Percentiles rank a stretch among this genome's conserved stretches.
phyloP scores from a whole-genome alignment of 768 basidiomycete species.

The Mycena maculata region DNA sequence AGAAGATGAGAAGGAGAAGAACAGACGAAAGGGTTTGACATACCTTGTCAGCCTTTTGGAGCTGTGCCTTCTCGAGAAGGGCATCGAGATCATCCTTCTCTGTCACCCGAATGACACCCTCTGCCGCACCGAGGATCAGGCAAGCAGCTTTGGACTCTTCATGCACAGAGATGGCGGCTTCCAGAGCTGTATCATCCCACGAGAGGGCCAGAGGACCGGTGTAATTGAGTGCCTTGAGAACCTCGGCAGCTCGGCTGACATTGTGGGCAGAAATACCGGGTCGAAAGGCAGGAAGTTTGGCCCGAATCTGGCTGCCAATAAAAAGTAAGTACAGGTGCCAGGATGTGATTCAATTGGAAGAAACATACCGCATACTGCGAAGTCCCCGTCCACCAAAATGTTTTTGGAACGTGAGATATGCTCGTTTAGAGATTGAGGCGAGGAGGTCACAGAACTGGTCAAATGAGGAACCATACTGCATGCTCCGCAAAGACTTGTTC shows the following conservation, averaged over 20 bases:
- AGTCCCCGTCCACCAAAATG: conserved; percentile 35
- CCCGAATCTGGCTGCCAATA: conserved; percentile 17
- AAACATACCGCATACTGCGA: conserved; percentile 23
- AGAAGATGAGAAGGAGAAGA: no score
- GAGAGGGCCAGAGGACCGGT: conserved; percentile 30
- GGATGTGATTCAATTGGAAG: accelerated
- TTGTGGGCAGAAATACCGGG: conserved; percentile 30
- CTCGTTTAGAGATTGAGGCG: conserved; percentile 14
- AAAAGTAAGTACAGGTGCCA: not conserved
- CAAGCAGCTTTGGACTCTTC: conserved; percentile 28
- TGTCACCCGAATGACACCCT: conserved; percentile 24
- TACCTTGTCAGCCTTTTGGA: conserved; percentile 35
- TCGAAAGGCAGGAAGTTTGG: conserved; percentile 24
- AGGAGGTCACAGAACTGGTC: conserved; percentile 34
- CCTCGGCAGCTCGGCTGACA: conserved; percentile 1
- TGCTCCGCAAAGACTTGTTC: conserved; percentile 30
- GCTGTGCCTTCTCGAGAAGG: conserved; percentile 26
- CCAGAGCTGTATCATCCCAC: no score
- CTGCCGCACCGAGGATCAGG: conserved; percentile 28
- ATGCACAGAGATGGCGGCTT: conserved; percentile 24
- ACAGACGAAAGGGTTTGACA: no score
- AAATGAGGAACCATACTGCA: no score
- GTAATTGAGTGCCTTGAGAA: conserved; percentile 24
- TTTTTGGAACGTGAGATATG: conserved; percentile 27
- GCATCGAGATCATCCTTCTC: conserved; percentile 28